A percentile compares a stretch with the other conserved stretches of the same genome.
Evolutionary conservation across 1,139 yeast species (phyloP).

Genomic region (Geotrichum phurueaensis): DNA sequence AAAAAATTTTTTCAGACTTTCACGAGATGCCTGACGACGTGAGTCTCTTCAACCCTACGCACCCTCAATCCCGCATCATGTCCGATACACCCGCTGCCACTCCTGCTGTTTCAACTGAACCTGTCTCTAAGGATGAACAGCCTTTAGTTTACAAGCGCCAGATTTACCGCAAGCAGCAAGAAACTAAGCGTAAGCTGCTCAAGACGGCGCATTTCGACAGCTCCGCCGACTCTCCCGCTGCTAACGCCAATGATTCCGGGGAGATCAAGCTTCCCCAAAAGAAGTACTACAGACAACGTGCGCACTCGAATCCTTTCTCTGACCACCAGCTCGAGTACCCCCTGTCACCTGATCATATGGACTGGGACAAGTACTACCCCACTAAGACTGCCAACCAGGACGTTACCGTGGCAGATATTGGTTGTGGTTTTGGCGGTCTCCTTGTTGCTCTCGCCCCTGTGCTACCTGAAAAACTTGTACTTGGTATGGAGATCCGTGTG

Average conservation of each 20-base stretch:
- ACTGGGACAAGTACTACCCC: slow-evolving; percentile 79
- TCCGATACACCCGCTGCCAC: neutral
- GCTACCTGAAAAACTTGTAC: slow-evolving; percentile 64
- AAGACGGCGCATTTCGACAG: slow-evolving; percentile 34
- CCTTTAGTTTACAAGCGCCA: slow-evolving; percentile 30
- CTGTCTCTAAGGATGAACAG: neutral
- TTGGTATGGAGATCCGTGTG: slow-evolving; percentile 96
- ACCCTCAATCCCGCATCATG: neutral
- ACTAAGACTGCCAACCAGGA: slow-evolving; percentile 25
- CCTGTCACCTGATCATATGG: slow-evolving; percentile 69
- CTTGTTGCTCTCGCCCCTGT: slow-evolving; percentile 71
- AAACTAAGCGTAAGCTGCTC: slow-evolving; percentile 34
- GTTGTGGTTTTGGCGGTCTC: slow-evolving; percentile 97
- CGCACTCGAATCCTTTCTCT: slow-evolving; percentile 95
- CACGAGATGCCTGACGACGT: neutral
- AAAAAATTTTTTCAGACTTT: neutral
- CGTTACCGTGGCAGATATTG: slow-evolving; percentile 92
- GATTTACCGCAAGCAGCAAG: slow-evolving; percentile 39
- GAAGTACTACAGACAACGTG: slow-evolving; percentile 92
- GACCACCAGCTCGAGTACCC: slow-evolving; percentile 94
- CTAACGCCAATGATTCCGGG: slow-evolving; percentile 24
- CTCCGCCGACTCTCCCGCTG: slow-evolving; percentile 26
- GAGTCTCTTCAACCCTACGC: neutral
- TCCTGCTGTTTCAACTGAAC: neutral
- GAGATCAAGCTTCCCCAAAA: slow-evolving; percentile 39